phyloP scores from a whole-genome alignment of 305 asterid genomes.

The Solanum hybrid region DNA sequence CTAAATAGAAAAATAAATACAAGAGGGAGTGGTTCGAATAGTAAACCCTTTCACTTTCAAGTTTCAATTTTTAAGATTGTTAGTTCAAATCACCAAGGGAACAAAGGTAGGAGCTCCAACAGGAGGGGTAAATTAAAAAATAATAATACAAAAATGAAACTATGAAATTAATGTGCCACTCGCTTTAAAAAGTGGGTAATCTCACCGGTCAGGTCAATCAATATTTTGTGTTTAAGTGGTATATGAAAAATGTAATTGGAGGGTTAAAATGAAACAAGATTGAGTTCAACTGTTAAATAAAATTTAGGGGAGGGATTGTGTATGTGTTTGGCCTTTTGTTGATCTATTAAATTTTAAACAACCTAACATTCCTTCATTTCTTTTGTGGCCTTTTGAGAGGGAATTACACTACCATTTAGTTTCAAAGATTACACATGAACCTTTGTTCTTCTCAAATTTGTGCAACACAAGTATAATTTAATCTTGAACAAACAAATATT shows the following conservation, averaged over 20 bases:
- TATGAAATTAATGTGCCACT: not conserved
- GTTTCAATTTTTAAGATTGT: not conserved
- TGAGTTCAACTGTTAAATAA: not conserved
- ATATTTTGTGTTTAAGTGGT: not conserved
- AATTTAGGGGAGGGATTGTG: not conserved
- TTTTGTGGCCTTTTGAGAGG: not conserved
- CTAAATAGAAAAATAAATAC: not conserved
- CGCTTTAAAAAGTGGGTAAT: not conserved
- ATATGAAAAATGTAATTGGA: not conserved
- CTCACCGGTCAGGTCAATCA: not conserved
- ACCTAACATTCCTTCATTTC: not conserved
- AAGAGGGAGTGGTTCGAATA: rapidly evolving
- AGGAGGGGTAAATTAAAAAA: not conserved
- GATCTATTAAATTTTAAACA: not conserved
- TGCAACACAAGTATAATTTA: not conserved
- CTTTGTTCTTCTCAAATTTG: not conserved
- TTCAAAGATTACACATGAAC: not conserved
- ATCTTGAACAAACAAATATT: not conserved
- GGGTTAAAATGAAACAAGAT: not conserved
- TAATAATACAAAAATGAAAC: no score
- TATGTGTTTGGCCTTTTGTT: not conserved
- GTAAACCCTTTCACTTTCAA: no score
- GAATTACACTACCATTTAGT: not conserved
- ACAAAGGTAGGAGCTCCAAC: not conserved
- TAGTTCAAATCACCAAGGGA: not conserved